Evolutionary conservation across 2,329 filamentous ascomycete genomes (phyloP).

Genomic region (Exophiala oligosperma): DNA sequence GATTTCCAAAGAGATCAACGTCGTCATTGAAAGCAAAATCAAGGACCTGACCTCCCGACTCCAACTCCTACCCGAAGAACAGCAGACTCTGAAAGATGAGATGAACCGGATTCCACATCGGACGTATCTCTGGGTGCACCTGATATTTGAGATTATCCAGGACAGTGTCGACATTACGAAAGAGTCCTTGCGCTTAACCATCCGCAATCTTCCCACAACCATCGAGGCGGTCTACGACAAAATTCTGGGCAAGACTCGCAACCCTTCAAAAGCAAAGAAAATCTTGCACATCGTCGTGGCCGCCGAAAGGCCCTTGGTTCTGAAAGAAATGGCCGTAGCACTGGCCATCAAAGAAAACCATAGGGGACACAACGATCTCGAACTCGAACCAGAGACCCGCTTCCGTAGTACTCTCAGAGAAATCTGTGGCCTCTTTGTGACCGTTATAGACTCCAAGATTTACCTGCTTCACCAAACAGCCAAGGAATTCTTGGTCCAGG

Average conservation of each 20-base stretch:
- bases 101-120: constrained; percentile 25
- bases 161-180: constrained; percentile 11
- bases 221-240: constrained; percentile 26
- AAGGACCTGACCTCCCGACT: background rate
- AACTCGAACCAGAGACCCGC: constrained; percentile 15
- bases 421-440: constrained; percentile 32
- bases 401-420: constrained; percentile 3
- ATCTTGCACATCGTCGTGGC: constrained; percentile 27
- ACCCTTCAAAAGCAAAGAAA: constrained; percentile 4
- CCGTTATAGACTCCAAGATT: constrained; percentile 26
- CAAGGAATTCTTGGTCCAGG: constrained; percentile 29
- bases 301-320: constrained; percentile 19
- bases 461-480: constrained; percentile 35
- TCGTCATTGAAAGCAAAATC: constrained; percentile 25
- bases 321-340: constrained; percentile 24
- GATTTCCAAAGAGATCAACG: constrained; percentile 27
- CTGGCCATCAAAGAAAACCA: constrained; percentile 4
- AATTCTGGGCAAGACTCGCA: constrained; percentile 20
- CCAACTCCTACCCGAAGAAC: background rate
- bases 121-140: constrained; percentile 34
- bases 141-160: constrained; percentile 22
- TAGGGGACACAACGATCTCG: background rate
- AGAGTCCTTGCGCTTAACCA: constrained; percentile 8
- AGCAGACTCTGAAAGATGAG: background rate
- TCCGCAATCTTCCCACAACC: constrained; percentile 18